These are phyloP conservation scores for Mucor mucedo DNA, from an alignment of 371 early-diverging fungal genomes.

Conservation along the genomic window DNA sequence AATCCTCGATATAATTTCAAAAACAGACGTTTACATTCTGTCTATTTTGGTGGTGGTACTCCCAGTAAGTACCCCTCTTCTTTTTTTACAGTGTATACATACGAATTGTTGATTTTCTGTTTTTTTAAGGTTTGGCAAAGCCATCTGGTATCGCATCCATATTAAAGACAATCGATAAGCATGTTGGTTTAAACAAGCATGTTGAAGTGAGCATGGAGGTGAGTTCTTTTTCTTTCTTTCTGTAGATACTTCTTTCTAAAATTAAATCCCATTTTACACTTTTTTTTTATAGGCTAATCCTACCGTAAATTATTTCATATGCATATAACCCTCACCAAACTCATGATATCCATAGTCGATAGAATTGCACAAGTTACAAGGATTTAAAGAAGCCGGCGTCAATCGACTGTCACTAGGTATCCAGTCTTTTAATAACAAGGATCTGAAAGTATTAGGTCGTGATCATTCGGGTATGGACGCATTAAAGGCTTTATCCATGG, in stretches of 20 bases:
- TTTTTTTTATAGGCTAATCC: too few relatives aligned
- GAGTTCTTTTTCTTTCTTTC: constrained; percentile 19
- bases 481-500: constrained; percentile 57
- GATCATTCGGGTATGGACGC: constrained; percentile 75
- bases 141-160: constrained; percentile 38
- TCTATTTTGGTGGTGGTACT: constrained; percentile 80
- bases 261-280: too few relatives aligned
- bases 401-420: constrained; percentile 84
- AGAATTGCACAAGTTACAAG: constrained; percentile 44
- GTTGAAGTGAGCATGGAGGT: constrained; percentile 68
- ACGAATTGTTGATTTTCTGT: neutral
- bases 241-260: too few relatives aligned
- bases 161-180: constrained; percentile 42
- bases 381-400: constrained; percentile 68
- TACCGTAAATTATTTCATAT: constrained; percentile 50
- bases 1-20: constrained; percentile 35
- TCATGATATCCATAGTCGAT: constrained; percentile 43
- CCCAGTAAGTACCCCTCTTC: constrained; percentile 37
- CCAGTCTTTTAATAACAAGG: constrained; percentile 69
- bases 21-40: constrained; percentile 53
- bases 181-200: constrained; percentile 38
- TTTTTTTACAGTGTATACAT: too few relatives aligned
- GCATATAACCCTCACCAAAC: neutral
- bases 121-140: constrained; percentile 27
- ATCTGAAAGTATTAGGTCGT: constrained; percentile 57